A percentile compares a stretch with the other conserved stretches of the same genome.
These are phyloP conservation scores for Geosiphon pyriformis DNA, from an alignment of 192 early-diverging fungal genomes.

Conservation along the genomic window DNA sequence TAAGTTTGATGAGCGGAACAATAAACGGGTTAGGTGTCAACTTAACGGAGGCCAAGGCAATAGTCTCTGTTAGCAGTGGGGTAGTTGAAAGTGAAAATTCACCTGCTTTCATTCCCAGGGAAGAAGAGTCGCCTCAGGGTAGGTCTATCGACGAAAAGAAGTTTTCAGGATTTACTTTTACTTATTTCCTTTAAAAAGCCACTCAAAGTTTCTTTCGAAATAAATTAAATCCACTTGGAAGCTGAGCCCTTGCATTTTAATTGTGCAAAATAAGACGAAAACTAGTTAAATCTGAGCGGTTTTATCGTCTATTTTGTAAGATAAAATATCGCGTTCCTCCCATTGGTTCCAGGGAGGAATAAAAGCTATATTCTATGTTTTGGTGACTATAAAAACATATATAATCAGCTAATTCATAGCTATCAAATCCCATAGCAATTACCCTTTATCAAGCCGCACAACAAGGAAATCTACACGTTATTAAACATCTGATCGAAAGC, in stretches of 20 bases:
- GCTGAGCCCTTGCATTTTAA: not conserved
- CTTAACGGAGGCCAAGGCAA: not conserved
- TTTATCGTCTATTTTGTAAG: not conserved
- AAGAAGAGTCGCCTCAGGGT: constrained; percentile 1
- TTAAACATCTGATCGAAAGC: constrained; percentile 51
- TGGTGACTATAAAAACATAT: not conserved
- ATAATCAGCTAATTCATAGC: not conserved
- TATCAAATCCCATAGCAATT: constrained; percentile 26
- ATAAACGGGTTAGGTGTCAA: not conserved
- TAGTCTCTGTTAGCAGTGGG: not conserved
- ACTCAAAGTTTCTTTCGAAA: too few relatives aligned
- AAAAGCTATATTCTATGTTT: not conserved
- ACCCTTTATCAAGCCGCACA: constrained; percentile 69
- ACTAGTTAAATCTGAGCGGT: not conserved
- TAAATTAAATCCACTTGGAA: not conserved
- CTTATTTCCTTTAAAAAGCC: too few relatives aligned
- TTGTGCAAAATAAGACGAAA: not conserved
- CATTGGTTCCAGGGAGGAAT: not conserved
- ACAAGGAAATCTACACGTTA: constrained; percentile 54
- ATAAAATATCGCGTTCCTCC: not conserved
- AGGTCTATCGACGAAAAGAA: not conserved
- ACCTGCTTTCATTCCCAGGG: not conserved
- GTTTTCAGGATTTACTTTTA: too few relatives aligned
- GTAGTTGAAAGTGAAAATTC: not conserved
- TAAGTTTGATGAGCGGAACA: not conserved